Percentiles rank a stretch among this genome's conserved stretches.
phyloP scores from a whole-genome alignment of 176 grass and related monocot genomes.

The Echinochloa phyllopogon region DNA sequence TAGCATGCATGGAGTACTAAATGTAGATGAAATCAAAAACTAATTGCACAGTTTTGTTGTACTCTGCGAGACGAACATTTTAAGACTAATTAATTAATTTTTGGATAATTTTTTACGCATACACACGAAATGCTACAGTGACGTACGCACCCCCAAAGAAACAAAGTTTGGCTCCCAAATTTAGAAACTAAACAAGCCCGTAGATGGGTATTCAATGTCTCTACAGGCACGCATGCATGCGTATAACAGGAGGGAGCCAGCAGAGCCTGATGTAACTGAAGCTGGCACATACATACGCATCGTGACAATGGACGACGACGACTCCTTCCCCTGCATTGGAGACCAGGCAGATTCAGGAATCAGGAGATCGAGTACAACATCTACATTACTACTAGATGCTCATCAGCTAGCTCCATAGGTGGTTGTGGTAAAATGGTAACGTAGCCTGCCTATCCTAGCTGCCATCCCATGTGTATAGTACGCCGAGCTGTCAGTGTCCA shows the following conservation, averaged over 20 bases:
- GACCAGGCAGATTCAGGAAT: slow-evolving; percentile 23
- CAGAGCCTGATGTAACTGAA: slow-evolving; percentile 36
- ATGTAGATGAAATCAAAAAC: too few species aligned
- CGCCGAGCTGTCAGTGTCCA: slow-evolving; percentile 40
- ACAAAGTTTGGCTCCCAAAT: too few species aligned
- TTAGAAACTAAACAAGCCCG: too few species aligned
- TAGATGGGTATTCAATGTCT: neutral
- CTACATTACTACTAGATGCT: neutral
- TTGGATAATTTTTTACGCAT: too few species aligned
- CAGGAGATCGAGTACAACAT: neutral
- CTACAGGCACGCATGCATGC: neutral
- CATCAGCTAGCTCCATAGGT: neutral
- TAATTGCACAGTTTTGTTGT: too few species aligned
- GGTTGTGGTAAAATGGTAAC: too few species aligned
- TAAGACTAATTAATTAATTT: too few species aligned
- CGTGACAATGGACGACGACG: slow-evolving; percentile 28
- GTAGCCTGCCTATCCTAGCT: neutral
- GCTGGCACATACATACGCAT: slow-evolving; percentile 27
- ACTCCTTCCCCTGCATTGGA: neutral
- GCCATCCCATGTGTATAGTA: slow-evolving; percentile 29
- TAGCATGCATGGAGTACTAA: too few species aligned
- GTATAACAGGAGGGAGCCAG: neutral
- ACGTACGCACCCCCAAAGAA: too few species aligned
- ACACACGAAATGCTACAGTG: too few species aligned
- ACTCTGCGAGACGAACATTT: too few species aligned